Evolutionary conservation across 306 rosid genomes (phyloP), one percentile per base, ranked within the genome.

Genomic region (Gynostemma pentaphyllum): DNA sequence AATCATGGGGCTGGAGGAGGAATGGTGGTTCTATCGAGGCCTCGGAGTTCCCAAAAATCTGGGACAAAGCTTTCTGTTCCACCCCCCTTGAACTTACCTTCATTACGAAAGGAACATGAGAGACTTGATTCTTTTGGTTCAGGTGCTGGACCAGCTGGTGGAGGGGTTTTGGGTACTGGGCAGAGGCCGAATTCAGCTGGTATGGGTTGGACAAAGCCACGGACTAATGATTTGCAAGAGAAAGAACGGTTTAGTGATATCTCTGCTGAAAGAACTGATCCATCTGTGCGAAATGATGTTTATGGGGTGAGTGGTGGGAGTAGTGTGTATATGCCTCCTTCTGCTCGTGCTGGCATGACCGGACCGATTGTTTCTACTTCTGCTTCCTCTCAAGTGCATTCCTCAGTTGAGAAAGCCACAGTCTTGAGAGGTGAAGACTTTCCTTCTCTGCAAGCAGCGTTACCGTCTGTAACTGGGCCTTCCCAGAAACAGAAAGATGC

Each of bases 11-110:
- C 70, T 1, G 77, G 90, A 7, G 95, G 87, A 22, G 92, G 90
- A 36, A 79, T 88, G 81, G 88, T 85, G 85, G 88, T 76, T 29
- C 84, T 86, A n/a, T 79, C 92, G 1, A 79, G 95, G 80, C 98
- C 98, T 55, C 83, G 98, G 10, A 92, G 96, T 49, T 87, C 94
- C 21, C 96, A 92, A 62, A 92, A 92, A 76, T 76, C 80, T 68
- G 96, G 86, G 82, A 48, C 90, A 68, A 92, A 88, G 80, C 98
- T 92, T 76, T 84, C 96, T 40, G 90, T 92, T 77, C 98, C 98
- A 49, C 87, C 98, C 96, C 98, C 98, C 90, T 79, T 92, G 84
- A 92, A 92, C 66, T 82, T 92, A 7, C 98, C 98, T 28, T 92
- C 98, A 1, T 47, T 92, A 60, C 76, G 96, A 51, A 92, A 82